These are phyloP conservation scores for Arthrobotrys sinensis DNA, from an alignment of 2,329 filamentous ascomycete genomes.

Conservation along the genomic window DNA sequence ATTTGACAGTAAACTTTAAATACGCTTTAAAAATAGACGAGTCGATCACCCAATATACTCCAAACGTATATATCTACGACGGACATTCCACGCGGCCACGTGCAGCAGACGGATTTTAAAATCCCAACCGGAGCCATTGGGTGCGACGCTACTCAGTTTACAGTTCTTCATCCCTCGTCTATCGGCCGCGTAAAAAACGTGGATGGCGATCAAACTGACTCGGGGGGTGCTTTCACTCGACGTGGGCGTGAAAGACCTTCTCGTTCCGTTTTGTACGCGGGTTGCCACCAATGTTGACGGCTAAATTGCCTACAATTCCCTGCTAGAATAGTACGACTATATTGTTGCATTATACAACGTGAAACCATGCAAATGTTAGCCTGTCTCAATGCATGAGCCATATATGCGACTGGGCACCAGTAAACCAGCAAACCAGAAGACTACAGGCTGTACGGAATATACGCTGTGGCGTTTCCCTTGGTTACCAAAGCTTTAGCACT, in stretches of 20 bases:
- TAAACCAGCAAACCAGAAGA: not conserved
- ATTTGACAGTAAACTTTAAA: not conserved
- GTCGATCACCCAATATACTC: constrained; percentile 41
- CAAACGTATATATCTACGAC: constrained; percentile 55
- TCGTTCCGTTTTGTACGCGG: not conserved
- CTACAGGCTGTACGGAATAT: constrained; percentile 37
- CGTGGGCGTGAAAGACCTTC: constrained; percentile 1
- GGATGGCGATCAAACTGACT: constrained; percentile 34
- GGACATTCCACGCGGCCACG: constrained; percentile 55
- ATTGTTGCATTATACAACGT: constrained; percentile 16
- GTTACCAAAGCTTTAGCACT: constrained; percentile 20
- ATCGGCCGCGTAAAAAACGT: constrained; percentile 41
- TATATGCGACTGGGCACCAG: constrained; percentile 34
- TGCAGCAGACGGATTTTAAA: constrained; percentile 50
- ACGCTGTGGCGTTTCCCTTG: constrained; percentile 45
- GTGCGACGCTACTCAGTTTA: constrained; percentile 33
- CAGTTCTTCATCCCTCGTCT: constrained; percentile 5
- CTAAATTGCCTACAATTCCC: constrained; percentile 34
- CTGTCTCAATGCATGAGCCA: constrained; percentile 44
- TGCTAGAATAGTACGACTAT: constrained; percentile 10
- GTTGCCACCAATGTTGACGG: constrained; percentile 18
- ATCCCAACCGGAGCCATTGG: constrained; percentile 54
- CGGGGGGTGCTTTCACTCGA: not conserved
- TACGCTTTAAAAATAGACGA: constrained; percentile 28
- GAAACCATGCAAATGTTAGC: constrained; percentile 24